Evolutionary conservation across 305 asterid species (phyloP), one percentile per base, ranked within the genome.

Genomic region (Galium porrigens): DNA sequence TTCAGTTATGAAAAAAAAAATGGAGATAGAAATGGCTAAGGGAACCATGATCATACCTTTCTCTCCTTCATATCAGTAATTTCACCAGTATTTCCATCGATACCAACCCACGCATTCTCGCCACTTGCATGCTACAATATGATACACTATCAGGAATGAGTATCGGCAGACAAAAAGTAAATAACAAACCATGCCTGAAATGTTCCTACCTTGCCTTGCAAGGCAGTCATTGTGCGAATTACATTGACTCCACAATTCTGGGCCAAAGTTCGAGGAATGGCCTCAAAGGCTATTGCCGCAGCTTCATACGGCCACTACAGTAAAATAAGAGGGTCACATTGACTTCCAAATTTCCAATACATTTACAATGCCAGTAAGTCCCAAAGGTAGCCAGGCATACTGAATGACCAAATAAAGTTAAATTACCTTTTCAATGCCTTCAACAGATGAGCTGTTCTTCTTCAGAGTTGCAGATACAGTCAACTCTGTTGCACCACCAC

Each of bases 231-330:
- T 7, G 83, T 88, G 15, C 96, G 85, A 68, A 91, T 86, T 66
- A 91, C 95, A 74, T 88, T 86, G 56, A 91, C 90, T 33, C 96
- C 95, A 60, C 98, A 91, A 81, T 91, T 91, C 82, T 91, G 96
- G 53, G 94, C 95, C 79, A 91, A 79, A 69, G 98, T 91, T 79
- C 95, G 84, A 12, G 98, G 98, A 70, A 88, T 89, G 71, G 96
- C 90, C 79, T 91, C 95, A 68, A 91, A 88, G 65, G 98, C 96
- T 56, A 86, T 74, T 29, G 92, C 98, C 70, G 94, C 97, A 72
- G 97, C 96, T 88, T 90, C 96, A 78, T 90, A 88, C 52, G 97
- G 96, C 97, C 97, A 90, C 97, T 90, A 81, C 55, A 75, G 20
- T 59, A 58, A 41, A 41, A 67, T 30, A 53, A 33, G 25, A 54